Evolutionary conservation across 352 stramenopile genomes (phyloP).

Genomic region (Globisporangium cylindrosporum): DNA sequence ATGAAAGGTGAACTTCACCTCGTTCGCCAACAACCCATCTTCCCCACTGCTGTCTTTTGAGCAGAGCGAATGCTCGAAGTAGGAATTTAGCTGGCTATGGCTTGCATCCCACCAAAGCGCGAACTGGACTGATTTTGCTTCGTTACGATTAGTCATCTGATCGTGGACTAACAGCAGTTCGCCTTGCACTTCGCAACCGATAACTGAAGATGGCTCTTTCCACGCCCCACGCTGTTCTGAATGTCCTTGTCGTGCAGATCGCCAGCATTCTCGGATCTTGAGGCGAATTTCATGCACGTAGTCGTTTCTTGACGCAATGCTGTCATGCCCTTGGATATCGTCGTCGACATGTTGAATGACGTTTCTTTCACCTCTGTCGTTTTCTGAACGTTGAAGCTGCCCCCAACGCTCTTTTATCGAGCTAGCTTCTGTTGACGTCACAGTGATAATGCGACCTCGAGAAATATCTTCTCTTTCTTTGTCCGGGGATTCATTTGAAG

Average conservation of each 20-base stretch:
- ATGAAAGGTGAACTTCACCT: constrained; percentile 21
- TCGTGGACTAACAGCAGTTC: constrained; percentile 23
- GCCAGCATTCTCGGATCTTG: constrained; percentile 29
- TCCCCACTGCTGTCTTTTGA: background rate
- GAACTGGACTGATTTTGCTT: constrained; percentile 31
- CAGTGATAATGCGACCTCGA: background rate
- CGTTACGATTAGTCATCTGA: background rate
- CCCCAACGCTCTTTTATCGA: background rate
- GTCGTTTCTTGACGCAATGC: background rate
- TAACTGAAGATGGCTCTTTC: constrained; percentile 6
- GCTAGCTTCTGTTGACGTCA: background rate
- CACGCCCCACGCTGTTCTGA: background rate
- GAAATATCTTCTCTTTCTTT: background rate
- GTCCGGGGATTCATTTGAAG: background rate
- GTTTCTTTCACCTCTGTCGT: background rate
- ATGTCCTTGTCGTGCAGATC: background rate
- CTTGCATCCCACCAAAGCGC: constrained; percentile 55
- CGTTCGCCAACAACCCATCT: constrained; percentile 13
- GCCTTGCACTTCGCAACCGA: constrained; percentile 47
- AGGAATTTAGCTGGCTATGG: constrained; percentile 38
- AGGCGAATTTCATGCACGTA: constrained; percentile 24
- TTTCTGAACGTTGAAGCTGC: background rate
- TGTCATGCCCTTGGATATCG: background rate
- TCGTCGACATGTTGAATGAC: background rate
- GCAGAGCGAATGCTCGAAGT: constrained; percentile 36